Evolutionary conservation across 2,329 filamentous ascomycete species (phyloP), one percentile per base, ranked within the genome.

Genomic region (Zymoseptoria ardabiliae): DNA sequence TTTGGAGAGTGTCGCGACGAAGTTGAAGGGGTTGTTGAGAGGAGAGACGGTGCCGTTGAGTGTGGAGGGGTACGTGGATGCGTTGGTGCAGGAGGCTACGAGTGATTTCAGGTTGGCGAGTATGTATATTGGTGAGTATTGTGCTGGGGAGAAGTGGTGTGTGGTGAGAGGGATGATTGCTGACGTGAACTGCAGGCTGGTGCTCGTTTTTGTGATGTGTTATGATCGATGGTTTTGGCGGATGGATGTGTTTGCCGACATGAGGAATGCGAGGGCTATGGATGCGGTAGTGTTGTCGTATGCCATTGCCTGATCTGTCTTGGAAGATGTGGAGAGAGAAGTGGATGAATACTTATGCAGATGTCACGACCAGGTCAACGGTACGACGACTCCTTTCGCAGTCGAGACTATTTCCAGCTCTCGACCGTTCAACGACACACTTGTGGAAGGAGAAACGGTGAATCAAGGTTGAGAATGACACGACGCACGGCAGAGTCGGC

Each of bases 31-130:
- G 0, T 78, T 96, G 69, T 77, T 97, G 67, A 85, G 87, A 3
- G 87, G 90, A 2, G 93, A 99, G 78, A 93, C 86, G 64, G 94
- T 99, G 58, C 93, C 94, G 50, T 78, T 99, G 63, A 91, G 91
- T 25, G 91, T 97, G 1, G 94, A 97, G 75, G 94, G 95, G 0
- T 94, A 99, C 77, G 94, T 97, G n/a, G 90, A 97, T 73, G 91
- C 95, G 74, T 75, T 99, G 74, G 94, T 99, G 67, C 85, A 88
- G 71, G 87, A 93, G 77, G 94, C 95, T 35, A 89, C 88, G 21
- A 86, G 91, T 73, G 84, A 87, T 58, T 83, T 78, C 70, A 95
- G 94, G 73, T 74, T 99, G 75, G 85, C 90, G 19, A 85, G 86
- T 48, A 99, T 99, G 95, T 99, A 97, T 75, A 96, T 97, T 75